phyloP scores from a whole-genome alignment of 805 yeast species.

The Hyphopichia homilentoma region DNA sequence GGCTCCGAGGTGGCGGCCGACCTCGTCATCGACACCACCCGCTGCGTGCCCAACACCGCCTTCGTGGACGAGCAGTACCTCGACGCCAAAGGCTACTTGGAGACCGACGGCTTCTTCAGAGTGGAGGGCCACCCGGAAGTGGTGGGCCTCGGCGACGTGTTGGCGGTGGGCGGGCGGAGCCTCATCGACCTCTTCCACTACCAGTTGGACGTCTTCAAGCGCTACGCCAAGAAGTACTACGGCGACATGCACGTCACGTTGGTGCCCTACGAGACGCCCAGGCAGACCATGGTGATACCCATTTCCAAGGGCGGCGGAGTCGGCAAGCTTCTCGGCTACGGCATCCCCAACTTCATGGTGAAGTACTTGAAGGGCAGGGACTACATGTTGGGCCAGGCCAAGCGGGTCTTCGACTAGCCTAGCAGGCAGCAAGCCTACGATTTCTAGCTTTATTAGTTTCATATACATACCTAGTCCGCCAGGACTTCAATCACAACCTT shows the following conservation, averaged over 20 bases:
- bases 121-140: conserved; percentile 23
- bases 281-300: conserved; percentile 23
- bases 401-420: no score
- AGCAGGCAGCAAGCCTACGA: no score
- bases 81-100: conserved; percentile 25
- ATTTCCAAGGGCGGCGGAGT: conserved; percentile 34
- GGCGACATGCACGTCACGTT: conserved; percentile 1
- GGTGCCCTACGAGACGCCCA: conserved; percentile 8
- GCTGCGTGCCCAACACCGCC: conserved; percentile 27
- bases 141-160: conserved; percentile 34
- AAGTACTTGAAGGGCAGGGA: conserved; percentile 21
- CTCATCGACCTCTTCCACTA: conserved; percentile 22
- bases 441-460: no score
- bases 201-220: conserved; percentile 10
- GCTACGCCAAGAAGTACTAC: background rate
- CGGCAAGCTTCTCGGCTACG: conserved; percentile 26
- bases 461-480: no score
- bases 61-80: conserved; percentile 21
- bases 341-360: conserved; percentile 28
- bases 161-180: conserved; percentile 16
- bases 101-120: conserved; percentile 21
- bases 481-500: conserved; percentile 51
- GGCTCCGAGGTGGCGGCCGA: conserved; percentile 29
- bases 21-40: conserved; percentile 25
- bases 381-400: conserved; percentile 15